Evolutionary conservation across 2,329 filamentous ascomycete species (phyloP), one percentile per base, ranked within the genome.

Genomic region (Verticillium nonalfalfae): DNA sequence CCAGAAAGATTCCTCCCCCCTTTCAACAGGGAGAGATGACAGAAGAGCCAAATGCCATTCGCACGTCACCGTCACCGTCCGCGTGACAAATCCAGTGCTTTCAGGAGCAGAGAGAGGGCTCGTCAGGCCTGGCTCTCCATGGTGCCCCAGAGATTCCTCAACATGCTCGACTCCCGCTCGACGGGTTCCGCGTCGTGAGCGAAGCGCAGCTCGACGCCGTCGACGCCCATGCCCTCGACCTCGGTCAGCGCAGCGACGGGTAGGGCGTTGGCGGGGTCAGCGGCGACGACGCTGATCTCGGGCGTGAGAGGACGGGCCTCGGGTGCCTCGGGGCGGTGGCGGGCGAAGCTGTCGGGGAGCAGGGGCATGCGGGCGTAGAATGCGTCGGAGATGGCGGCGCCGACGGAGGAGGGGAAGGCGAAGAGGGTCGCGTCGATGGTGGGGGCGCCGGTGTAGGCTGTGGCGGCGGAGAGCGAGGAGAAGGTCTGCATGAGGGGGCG

Each of bases 401-500:
- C 26, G 26, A 71, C 68, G n/a, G 65, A 63, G 58, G 75, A 72
- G 13, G 79, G 71, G 61, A 75, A 71, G 33, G 85, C 85, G 61
- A 88, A 77, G 63, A 85, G 72, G 63, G 80, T 76, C 70, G 76
- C 78, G 74, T 87, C 83, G 62, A 86, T 78, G 62, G 79, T 75
- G 56, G 69, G 70, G 7, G 45, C 21, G 45, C 18, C 26, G 26
- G 26, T 6, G 45, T 18, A 50, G 52, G 70, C 60, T 61, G 73
- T 68, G 57, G 70, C 61, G 15, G 80, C 71, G 3, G 78, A 73
- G 18, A 80, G 78, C 26, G 79, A 79, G 68, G 77, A 76, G 76
- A 88, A 87, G 69, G 82, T 84, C 75, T 88, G 85, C 85, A 88
- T 88, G 61, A 88, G 74, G 50, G 84, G 85, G 68, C 64, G 68